Conservation (phyloP, 106 monocot genomes). For the Gastrodia elata region DNA sequence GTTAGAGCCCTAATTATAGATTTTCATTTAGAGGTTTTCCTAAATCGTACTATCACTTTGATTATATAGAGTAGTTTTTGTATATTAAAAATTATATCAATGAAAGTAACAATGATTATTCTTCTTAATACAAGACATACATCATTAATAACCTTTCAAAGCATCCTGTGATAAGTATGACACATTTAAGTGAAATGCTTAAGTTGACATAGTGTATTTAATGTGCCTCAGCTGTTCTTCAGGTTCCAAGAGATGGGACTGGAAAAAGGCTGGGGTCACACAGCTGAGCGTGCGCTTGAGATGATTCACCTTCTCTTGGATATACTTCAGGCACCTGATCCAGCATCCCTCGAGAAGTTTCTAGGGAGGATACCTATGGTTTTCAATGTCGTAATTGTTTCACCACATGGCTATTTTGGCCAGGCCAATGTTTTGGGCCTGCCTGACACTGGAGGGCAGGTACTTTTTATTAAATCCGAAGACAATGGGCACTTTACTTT, state of each 20-base stretch:
- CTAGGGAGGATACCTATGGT: conserved; percentile 90
- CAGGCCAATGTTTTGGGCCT: conserved; percentile 89
- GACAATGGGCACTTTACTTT: neutral
- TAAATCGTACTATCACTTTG: too few species aligned
- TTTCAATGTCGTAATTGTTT: conserved; percentile 85
- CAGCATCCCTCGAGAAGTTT: conserved; percentile 62
- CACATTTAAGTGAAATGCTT: neutral
- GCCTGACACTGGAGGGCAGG: conserved; percentile 96
- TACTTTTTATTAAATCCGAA: conserved; percentile 11
- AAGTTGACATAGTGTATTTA: neutral
- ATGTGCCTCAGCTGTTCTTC: neutral
- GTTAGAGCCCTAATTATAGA: too few species aligned
- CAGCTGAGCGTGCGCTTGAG: conserved; percentile 50
- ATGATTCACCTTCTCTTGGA: conserved; percentile 91
- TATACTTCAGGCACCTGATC: conserved; percentile 89
- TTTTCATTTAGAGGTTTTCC: too few species aligned
- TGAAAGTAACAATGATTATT: neutral
- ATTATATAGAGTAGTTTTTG: too few species aligned
- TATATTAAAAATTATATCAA: neutral
- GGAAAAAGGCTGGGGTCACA: conserved; percentile 95
- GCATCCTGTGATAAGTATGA: neutral
- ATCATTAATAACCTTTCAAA: neutral
- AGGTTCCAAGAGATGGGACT: conserved; percentile 89
- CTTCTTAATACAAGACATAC: too few species aligned
- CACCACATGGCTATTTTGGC: conserved; percentile 92